phyloP scores from a whole-genome alignment of 1,139 yeast species.

The Yamadazyma atmosphaerica region DNA sequence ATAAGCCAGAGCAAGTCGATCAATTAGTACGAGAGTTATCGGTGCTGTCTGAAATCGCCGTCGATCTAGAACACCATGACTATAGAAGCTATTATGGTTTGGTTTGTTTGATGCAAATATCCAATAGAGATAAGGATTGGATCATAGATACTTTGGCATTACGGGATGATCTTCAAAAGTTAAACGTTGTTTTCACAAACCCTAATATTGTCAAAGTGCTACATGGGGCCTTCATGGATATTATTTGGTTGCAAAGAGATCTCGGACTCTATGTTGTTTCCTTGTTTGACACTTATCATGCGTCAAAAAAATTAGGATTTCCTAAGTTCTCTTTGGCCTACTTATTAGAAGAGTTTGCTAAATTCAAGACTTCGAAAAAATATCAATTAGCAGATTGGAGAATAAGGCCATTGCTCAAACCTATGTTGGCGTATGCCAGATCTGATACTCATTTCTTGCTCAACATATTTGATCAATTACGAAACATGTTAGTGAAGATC shows the following conservation, averaged over 20 bases:
- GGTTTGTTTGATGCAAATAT: conserved; percentile 91
- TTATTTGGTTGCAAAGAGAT: conserved; percentile 95
- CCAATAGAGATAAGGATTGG: conserved; percentile 79
- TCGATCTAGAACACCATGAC: conserved; percentile 98
- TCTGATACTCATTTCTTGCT: conserved; percentile 93
- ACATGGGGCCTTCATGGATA: conserved; percentile 97
- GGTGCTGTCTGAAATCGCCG: conserved; percentile 67
- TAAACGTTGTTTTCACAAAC: conserved; percentile 78
- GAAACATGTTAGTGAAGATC: conserved; percentile 56
- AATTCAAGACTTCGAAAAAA: conserved; percentile 86
- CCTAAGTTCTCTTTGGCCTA: conserved; percentile 85
- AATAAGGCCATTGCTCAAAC: conserved; percentile 73
- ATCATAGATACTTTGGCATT: conserved; percentile 76
- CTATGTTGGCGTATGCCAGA: conserved; percentile 86
- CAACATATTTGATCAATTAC: conserved; percentile 74
- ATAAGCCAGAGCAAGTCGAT: conserved; percentile 50
- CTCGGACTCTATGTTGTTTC: conserved; percentile 89
- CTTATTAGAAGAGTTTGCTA: conserved; percentile 75
- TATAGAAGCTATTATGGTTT: conserved; percentile 87
- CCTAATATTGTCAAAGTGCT: conserved; percentile 82
- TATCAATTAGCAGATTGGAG: conserved; percentile 99
- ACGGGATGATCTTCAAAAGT: conserved; percentile 64
- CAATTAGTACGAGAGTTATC: conserved; percentile 57
- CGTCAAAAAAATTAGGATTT: conserved; percentile 74
- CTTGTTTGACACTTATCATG: conserved; percentile 90